Conservation (phyloP, 2,329 filamentous ascomycete genomes). For the Phyllosticta ampelicida region DNA sequence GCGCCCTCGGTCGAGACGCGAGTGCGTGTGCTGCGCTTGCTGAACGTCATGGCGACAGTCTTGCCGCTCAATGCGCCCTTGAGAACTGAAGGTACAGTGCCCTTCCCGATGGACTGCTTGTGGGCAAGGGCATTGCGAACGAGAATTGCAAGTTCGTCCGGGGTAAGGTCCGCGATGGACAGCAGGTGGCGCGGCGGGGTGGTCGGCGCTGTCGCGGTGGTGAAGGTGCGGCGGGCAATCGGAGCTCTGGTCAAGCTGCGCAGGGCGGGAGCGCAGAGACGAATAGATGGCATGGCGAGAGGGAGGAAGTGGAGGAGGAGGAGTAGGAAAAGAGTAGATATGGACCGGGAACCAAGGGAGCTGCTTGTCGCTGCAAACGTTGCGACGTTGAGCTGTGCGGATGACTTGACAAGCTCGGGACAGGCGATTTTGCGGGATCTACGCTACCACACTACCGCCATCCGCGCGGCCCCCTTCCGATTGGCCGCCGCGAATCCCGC, state of each 20-base stretch:
- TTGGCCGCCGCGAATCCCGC: not conserved
- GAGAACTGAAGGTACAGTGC: conserved; percentile 49
- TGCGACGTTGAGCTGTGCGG: not conserved
- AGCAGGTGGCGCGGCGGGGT: conserved; percentile 71
- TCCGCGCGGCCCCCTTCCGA: not conserved
- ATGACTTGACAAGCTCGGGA: not conserved
- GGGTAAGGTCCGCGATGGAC: conserved; percentile 76
- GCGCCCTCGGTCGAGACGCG: conserved; percentile 89
- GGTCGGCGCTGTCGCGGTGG: conserved; percentile 27
- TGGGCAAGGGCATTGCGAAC: conserved; percentile 70
- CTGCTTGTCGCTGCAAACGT: not conserved
- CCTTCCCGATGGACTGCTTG: conserved; percentile 66
- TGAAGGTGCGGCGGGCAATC: conserved; percentile 18
- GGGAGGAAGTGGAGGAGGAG: conserved; percentile 3
- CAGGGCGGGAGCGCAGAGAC: conserved; percentile 20
- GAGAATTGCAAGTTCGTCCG: conserved; percentile 67
- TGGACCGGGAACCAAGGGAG: not conserved
- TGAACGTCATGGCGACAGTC: conserved; percentile 93
- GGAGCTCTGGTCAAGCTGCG: conserved; percentile 22
- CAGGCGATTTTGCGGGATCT: not conserved
- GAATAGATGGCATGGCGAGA: conserved; percentile 22
- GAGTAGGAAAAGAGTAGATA: conserved; percentile 10
- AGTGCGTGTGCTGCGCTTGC: conserved; percentile 87
- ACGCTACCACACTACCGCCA: not conserved
- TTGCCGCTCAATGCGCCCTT: conserved; percentile 56